Evolutionary conservation across 352 stramenopile species (phyloP), one percentile per base, ranked within the genome.

Genomic region (Globisporangium middletonii): DNA sequence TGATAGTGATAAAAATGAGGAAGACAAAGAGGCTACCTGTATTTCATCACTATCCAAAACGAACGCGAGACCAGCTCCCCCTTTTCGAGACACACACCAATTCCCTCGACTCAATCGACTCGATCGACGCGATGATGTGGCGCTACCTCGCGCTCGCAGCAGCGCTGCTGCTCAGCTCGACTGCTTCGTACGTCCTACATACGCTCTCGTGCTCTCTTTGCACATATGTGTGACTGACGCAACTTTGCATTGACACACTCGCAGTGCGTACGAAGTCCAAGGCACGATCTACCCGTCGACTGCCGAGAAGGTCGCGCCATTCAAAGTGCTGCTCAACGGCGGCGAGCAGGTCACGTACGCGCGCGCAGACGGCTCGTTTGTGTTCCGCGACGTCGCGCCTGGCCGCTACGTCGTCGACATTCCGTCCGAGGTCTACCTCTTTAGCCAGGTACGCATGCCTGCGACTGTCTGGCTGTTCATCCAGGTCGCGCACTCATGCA

Each of bases 351-450:
- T 83, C 35, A 75, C 73, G 16, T 89, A 90, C 55, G 72, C 83
- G 47, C 79, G 73, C 35, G 60, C 70, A 0, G 80, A 89, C 57
- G 81, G 83, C 33, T 73, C 71, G 12, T 94, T 94, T 57, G 53
- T 80, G 42, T 89, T 94, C 62, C 75, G 74, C n/a, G 77, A 91
- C 57, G 73, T 94, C 15, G 68, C 68, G 5, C 71, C 76, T 7
- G 83, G 79, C 37, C 79, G 79, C 49, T 91, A 94, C 64, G 78
- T 89, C 19, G 68, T 94, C 41, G 81, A 89, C 57, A 79, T 94
- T 48, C 73, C 76, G 50, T 85, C 77, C 1, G 67, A 75, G 35
- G 60, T 73, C 45, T 83, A 81, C 66, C 69, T 92, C 23, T 94
- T 94, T 64, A 89, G 79, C 57, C 76, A 80, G 69, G 71, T 79